Percentiles rank a stretch among this genome's conserved stretches.
Evolutionary conservation across 2,329 filamentous ascomycete species (phyloP).

Genomic region (Thermothelomyces thermophilus): DNA sequence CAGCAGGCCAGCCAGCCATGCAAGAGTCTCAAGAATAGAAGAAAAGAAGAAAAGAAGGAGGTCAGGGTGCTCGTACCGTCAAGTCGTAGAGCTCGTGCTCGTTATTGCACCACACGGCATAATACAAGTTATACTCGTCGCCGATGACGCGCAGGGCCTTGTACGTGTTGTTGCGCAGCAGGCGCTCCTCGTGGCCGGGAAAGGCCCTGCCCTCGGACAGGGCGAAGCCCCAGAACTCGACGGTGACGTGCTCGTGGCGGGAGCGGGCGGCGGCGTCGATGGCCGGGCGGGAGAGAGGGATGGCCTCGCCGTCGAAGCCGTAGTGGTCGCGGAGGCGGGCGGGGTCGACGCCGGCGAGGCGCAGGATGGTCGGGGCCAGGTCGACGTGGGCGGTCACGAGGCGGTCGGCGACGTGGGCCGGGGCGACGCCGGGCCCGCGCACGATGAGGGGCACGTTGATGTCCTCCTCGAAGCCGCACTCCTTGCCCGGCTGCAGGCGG

Average conservation of each 20-base stretch:
- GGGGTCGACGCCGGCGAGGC: conserved; percentile 35
- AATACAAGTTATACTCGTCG: conserved; percentile 53
- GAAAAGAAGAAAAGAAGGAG: not conserved
- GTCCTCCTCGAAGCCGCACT: conserved; percentile 52
- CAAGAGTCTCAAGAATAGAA: too few species aligned
- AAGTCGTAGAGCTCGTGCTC: conserved; percentile 62
- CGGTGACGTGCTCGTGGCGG: conserved; percentile 49
- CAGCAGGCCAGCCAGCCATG: too few species aligned
- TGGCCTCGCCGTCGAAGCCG: conserved; percentile 50
- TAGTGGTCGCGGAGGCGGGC: not conserved
- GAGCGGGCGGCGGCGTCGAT: conserved; percentile 20
- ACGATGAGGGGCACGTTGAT: conserved; percentile 54
- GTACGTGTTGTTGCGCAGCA: conserved; percentile 48
- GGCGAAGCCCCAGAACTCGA: conserved; percentile 50
- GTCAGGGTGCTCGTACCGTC: conserved; percentile 33
- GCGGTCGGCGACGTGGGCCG: conserved; percentile 33
- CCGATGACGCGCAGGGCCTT: conserved; percentile 52
- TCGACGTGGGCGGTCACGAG: conserved; percentile 57
- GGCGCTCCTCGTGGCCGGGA: conserved; percentile 21
- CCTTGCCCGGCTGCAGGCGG: conserved; percentile 51
- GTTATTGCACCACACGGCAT: conserved; percentile 63
- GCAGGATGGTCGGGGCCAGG: conserved; percentile 54
- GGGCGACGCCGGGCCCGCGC: conserved; percentile 49
- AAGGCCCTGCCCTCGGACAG: conserved; percentile 33
- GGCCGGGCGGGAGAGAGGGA: too few species aligned